Base-by-base conservation (phyloP, 2,329 filamentous ascomycete species). In the Drechslerella dactyloides region DNA sequence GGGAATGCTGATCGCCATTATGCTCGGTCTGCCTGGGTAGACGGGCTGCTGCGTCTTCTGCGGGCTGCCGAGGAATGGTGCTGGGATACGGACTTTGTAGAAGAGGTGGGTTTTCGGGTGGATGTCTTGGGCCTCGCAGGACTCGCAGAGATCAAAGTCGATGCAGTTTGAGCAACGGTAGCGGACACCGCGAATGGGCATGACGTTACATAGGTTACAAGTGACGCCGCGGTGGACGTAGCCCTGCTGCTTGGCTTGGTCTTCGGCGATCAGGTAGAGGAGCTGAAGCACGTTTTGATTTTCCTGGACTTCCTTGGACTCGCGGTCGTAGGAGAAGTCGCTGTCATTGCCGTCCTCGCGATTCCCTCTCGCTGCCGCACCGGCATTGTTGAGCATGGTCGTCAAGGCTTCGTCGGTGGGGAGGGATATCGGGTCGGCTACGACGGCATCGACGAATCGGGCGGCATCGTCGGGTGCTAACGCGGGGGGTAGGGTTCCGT, bases 161-260 rank as follows among this genome's bases (percentile, higher is more conserved):
- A 90, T 87, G 78, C 94, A 99, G 81, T 99, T 97, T 76, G 92
- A 89, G 80, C 94, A 99, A 69, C 93, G 89, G 81, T 96, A 99
- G 65, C 94, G 87, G 72, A 96, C 89, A 15, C 94, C 94, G 58
- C 91, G 89, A 73, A 99, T 97, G 11, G 94, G 93, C 55, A 90
- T 87, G 76, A 90, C 87, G 62, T 90, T 90, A 76, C 94, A 99
- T 55, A 87, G 87, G 79, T 97, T 96, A 79, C 94, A 99, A 40
- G 89, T 89, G 72, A 96, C 96, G 11, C 94, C 93, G 11, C 93
- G 86, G 79, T 99, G 94, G 21, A 97, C 89, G 77, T 94, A 96
- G 19, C 91, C 90, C 78, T 94, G 93, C 57, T 90, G 85, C 63
- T 89, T 86, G 0, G 93, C 91, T 78, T 96, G 93, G 75, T 97